Base-by-base conservation (phyloP, 2,329 filamentous ascomycete species). In the Fonsecaea multimorphosa region DNA sequence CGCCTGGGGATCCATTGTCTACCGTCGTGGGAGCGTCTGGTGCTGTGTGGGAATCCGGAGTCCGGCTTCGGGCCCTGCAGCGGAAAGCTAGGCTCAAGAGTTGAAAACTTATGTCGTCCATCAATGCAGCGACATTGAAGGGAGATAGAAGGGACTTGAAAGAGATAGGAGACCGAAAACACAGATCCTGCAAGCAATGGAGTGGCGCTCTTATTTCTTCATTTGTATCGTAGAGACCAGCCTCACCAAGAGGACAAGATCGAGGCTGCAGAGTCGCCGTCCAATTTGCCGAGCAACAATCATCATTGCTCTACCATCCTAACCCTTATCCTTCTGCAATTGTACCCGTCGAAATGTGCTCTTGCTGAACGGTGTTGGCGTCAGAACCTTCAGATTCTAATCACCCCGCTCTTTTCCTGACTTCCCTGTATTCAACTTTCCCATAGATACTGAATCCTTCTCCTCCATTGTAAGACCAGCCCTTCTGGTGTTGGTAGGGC, bases 151-250 rank as follows among this genome's bases (percentile, higher is more conserved):
- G 24, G 9, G n/a, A 49, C 44, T 49, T 11, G 22, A 7, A 24
- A 22, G 11, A 49, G 44, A 49, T n/a, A 3, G 8, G 14, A 49
- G 7, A 22, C 4, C 9, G 11, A 11, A 12, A 24, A 24, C 24
- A 22, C 9, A 1, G 44, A 12, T 49, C 24, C 19, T 49, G 44
- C 11, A 49, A 12, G 44, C 44, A 24, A 19, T 49, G 44, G 44
- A 49, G 44, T 49, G 44, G 44, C 44, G 44, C 44, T 49, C 19
- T 49, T 49, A 49, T 49, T 49, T 49, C 44, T 49, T 49, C 44
- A 49, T 49, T 49, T 49, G 44, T 49, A 49, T 49, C 44, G 44
- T 49, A 49, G 44, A 49, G 44, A 49, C 44, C 44, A 49, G 44
- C 44, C 44, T 49, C 44, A 14, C 19, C 8, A 49, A 49, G 44